A percentile compares a stretch with the other conserved stretches of the same genome.
Evolutionary conservation across 2,329 filamentous ascomycete genomes (phyloP).

Genomic region (Boeremia exigua): DNA sequence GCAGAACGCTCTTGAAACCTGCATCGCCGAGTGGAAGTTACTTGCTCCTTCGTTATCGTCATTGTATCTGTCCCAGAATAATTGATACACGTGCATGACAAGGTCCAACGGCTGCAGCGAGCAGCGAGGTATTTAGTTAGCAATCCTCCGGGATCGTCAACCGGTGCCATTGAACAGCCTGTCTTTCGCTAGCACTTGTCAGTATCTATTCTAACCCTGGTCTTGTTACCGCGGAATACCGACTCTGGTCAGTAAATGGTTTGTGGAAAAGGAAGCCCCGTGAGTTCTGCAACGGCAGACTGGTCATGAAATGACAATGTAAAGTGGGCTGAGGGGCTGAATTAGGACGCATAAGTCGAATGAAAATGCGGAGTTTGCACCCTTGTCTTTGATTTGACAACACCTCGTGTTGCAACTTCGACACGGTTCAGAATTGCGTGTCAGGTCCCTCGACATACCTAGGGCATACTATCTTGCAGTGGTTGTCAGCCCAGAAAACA

Average conservation of each 20-base stretch:
- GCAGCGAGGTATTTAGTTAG: not conserved
- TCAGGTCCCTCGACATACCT: conserved; percentile 2
- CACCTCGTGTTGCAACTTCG: not conserved
- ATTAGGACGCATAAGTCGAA: not conserved
- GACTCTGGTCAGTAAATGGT: not conserved
- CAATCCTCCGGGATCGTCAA: not conserved
- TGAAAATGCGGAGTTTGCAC: conserved; percentile 1
- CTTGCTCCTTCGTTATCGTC: not conserved
- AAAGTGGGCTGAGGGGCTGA: conserved; percentile 1
- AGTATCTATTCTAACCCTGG: not conserved
- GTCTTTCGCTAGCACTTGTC: not conserved
- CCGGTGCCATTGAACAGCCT: not conserved
- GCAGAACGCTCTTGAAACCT: too few species aligned
- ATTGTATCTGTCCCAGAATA: not conserved
- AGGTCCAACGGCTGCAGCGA: not conserved
- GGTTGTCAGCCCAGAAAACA: conserved; percentile 5
- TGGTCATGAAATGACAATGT: not conserved
- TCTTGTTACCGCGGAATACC: not conserved
- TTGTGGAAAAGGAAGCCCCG: not conserved
- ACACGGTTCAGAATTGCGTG: not conserved
- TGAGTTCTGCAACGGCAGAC: not conserved
- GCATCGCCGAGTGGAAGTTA: not conserved
- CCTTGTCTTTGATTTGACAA: not conserved
- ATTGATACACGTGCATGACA: not conserved
- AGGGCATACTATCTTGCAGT: conserved; percentile 1